phyloP scores from a whole-genome alignment of 1,284 basidiomycete species.

The Ganoderma leucocontextum region DNA sequence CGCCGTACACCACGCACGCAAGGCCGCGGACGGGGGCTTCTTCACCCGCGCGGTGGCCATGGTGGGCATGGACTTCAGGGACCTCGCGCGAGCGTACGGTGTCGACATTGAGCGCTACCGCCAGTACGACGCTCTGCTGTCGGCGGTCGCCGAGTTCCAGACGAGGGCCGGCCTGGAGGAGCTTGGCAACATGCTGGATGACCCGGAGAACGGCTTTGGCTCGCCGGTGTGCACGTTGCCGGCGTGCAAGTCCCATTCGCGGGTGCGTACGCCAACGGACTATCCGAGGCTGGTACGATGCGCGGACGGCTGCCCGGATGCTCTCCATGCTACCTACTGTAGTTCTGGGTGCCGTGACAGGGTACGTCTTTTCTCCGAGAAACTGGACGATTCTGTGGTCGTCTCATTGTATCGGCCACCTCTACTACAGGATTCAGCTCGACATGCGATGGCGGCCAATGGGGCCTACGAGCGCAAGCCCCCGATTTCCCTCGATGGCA shows the following conservation, averaged over 20 bases:
- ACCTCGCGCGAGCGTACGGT: neutral
- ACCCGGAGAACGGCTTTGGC: neutral
- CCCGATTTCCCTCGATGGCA: too few species aligned
- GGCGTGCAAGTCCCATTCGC: neutral
- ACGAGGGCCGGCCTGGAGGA: neutral
- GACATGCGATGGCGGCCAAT: too few species aligned
- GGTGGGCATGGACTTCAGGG: neutral
- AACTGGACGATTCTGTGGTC: too few species aligned
- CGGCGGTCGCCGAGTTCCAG: neutral
- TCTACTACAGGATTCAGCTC: too few species aligned
- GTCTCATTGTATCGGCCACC: too few species aligned
- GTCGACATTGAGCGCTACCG: neutral
- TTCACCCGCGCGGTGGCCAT: neutral
- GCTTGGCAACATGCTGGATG: neutral
- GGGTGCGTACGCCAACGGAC: neutral
- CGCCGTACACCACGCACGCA: too few species aligned
- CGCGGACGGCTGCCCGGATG: neutral
- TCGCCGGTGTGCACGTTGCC: neutral
- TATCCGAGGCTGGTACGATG: neutral
- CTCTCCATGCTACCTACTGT: neutral
- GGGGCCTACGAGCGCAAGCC: too few species aligned
- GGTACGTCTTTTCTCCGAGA: neutral
- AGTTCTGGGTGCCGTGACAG: neutral
- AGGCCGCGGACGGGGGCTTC: neutral
- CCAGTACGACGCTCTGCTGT: neutral